phyloP scores from a whole-genome alignment of 2,329 filamentous ascomycete species.

The Epichloe gansuensis region DNA sequence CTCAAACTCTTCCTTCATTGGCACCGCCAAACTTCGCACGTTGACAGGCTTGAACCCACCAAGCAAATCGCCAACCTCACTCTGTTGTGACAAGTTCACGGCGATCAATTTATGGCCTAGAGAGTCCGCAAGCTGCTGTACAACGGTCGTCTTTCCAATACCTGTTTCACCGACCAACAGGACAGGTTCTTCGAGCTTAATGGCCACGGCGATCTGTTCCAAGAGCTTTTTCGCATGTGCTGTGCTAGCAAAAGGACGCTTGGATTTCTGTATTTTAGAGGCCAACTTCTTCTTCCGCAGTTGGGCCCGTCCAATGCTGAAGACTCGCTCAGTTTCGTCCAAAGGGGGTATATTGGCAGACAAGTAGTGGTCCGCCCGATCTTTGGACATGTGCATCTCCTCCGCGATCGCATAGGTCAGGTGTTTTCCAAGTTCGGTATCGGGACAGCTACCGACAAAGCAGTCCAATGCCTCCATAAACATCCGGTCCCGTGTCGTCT shows the following conservation, averaged over 20 bases:
- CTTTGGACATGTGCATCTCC: slow-evolving; percentile 75
- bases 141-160: slow-evolving; percentile 93
- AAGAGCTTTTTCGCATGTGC: slow-evolving; percentile 72
- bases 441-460: slow-evolving; percentile 72
- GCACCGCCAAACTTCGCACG: slow-evolving; percentile 73
- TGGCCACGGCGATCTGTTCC: slow-evolving; percentile 76
- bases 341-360: slow-evolving; percentile 59
- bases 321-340: slow-evolving; percentile 42
- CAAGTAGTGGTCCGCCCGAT: slow-evolving; percentile 69
- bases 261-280: slow-evolving; percentile 38
- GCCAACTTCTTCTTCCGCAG: slow-evolving; percentile 45
- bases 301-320: slow-evolving; percentile 55
- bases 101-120: slow-evolving; percentile 80
- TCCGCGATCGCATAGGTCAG: slow-evolving; percentile 66
- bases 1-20: slow-evolving; percentile 88
- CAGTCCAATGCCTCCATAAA: slow-evolving; percentile 91
- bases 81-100: slow-evolving; percentile 96
- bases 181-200: slow-evolving; percentile 76
- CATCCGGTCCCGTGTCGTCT: slow-evolving; percentile 65
- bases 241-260: slow-evolving; percentile 74
- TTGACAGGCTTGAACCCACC: slow-evolving; percentile 97
- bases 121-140: slow-evolving; percentile 79
- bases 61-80: slow-evolving; percentile 87
- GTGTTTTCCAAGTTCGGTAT: slow-evolving; percentile 43
- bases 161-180: slow-evolving; percentile 97